A percentile compares a stretch with the other conserved stretches of the same genome.
Evolutionary conservation across 352 stramenopile genomes (phyloP).

Genomic region (Globisporangium mamillatum): DNA sequence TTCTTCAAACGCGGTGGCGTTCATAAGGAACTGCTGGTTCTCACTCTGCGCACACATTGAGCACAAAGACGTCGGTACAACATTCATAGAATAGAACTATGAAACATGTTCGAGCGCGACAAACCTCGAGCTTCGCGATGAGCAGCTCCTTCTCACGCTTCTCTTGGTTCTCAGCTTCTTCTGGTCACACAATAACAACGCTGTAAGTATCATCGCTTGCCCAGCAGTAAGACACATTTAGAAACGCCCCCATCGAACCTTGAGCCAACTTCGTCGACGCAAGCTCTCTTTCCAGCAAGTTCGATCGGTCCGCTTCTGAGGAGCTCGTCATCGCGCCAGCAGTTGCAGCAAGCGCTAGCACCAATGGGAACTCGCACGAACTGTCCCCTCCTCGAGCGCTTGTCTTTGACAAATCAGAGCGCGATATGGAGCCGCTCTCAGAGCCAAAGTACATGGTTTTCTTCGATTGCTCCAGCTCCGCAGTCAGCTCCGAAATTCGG

Average conservation of each 20-base stretch:
- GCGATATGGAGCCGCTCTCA: conserved; percentile 59
- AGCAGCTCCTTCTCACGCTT: conserved; percentile 41
- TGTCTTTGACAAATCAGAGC: conserved; percentile 67
- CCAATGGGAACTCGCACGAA: conserved; percentile 80
- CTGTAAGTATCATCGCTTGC: neutral
- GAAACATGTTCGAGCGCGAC: neutral
- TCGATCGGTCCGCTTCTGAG: conserved; percentile 58
- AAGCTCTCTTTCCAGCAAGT: conserved; percentile 59
- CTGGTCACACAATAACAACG: neutral
- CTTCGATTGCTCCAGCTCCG: conserved; percentile 69
- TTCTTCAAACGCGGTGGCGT: conserved; percentile 84
- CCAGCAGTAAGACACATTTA: neutral
- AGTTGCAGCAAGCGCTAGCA: conserved; percentile 72
- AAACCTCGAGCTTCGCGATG: conserved; percentile 75
- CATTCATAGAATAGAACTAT: neutral
- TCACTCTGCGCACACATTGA: conserved; percentile 40
- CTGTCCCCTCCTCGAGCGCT: conserved; percentile 64
- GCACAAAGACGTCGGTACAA: neutral
- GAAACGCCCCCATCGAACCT: conserved; percentile 21
- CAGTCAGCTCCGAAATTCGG: conserved; percentile 54
- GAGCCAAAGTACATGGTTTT: conserved; percentile 75
- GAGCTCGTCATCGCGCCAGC: conserved; percentile 71
- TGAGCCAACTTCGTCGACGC: conserved; percentile 46
- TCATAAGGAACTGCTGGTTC: conserved; percentile 83
- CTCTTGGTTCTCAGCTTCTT: conserved; percentile 19